phyloP scores from a whole-genome alignment of 1,139 yeast species.

The Lodderomyces parapsilosis region DNA sequence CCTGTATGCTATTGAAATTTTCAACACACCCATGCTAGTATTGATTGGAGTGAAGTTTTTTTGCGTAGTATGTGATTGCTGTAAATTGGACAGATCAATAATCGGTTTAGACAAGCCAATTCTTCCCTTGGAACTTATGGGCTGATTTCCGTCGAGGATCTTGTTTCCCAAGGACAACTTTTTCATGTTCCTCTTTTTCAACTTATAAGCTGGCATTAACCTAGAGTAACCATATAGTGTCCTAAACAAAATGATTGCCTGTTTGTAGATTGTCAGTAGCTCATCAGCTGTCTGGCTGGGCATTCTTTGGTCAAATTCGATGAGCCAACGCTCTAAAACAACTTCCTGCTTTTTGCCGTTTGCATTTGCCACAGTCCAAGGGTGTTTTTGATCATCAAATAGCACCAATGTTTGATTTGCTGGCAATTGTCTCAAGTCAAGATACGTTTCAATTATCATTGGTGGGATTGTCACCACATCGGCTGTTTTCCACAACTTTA shows the following conservation, averaged over 20 bases:
- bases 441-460: slow-evolving; percentile 77
- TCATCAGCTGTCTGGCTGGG: slow-evolving; percentile 41
- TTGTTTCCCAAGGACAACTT: slow-evolving; percentile 51
- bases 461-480: slow-evolving; percentile 60
- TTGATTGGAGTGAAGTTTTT: slow-evolving; percentile 65
- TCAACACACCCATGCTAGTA: slow-evolving; percentile 72
- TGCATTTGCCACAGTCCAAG: slow-evolving; percentile 42
- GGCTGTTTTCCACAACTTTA: slow-evolving; percentile 57
- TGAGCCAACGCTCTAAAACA: slow-evolving; percentile 88
- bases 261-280: slow-evolving; percentile 70
- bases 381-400: slow-evolving; percentile 45
- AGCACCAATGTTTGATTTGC: slow-evolving; percentile 62
- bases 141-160: slow-evolving; percentile 71
- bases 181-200: slow-evolving; percentile 30
- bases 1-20: slow-evolving; percentile 78
- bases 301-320: slow-evolving; percentile 61
- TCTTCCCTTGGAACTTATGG: slow-evolving; percentile 79
- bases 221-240: slow-evolving; percentile 67
- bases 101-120: slow-evolving; percentile 77
- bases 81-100: slow-evolving; percentile 35
- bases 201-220: slow-evolving; percentile 68
- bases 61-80: slow-evolving; percentile 56
- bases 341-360: slow-evolving; percentile 63
- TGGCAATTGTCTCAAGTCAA: slow-evolving; percentile 66
- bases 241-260: slow-evolving; percentile 71